phyloP scores from a whole-genome alignment of 176 grass and related monocot species.

The Oryza longistaminata region DNA sequence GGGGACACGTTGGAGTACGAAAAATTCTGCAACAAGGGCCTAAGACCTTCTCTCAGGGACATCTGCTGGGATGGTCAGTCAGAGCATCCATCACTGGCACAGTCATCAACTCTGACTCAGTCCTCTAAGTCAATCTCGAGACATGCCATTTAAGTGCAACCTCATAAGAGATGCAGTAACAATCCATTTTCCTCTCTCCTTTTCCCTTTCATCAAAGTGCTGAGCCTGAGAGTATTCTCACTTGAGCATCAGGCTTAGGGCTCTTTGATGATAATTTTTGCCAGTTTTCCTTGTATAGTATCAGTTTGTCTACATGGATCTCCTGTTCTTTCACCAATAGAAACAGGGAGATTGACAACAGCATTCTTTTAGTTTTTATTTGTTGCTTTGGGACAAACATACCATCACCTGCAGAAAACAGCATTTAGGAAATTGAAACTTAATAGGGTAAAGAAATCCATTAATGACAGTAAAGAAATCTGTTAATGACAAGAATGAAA shows the following conservation, averaged over 20 bases:
- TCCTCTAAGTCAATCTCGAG: slow-evolving; percentile 38
- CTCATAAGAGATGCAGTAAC: slow-evolving; percentile 28
- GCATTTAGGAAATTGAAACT: neutral
- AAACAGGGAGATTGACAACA: slow-evolving; percentile 26
- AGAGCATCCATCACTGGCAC: slow-evolving; percentile 39
- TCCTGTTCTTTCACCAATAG: slow-evolving; percentile 42
- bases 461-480: slow-evolving; percentile 19
- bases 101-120: slow-evolving; percentile 36
- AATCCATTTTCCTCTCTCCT: slow-evolving; percentile 12
- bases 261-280: slow-evolving; percentile 37
- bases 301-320: slow-evolving; percentile 38
- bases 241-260: slow-evolving; percentile 37
- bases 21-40: slow-evolving; percentile 74
- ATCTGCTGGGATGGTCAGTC: slow-evolving; percentile 70
- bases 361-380: neutral
- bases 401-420: slow-evolving; percentile 29
- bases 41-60: slow-evolving; percentile 77
- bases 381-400: slow-evolving; percentile 29
- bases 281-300: slow-evolving; percentile 38
- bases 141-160: slow-evolving; percentile 35
- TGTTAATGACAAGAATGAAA: slow-evolving; percentile 11
- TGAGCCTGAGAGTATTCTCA: slow-evolving; percentile 32
- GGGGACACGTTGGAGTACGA: slow-evolving; percentile 91
- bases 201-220: slow-evolving; percentile 27
- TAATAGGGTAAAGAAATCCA: slow-evolving; percentile 21